phyloP scores from a whole-genome alignment of 148 eudicot genomes.

The Nepenthes mirabilis region DNA sequence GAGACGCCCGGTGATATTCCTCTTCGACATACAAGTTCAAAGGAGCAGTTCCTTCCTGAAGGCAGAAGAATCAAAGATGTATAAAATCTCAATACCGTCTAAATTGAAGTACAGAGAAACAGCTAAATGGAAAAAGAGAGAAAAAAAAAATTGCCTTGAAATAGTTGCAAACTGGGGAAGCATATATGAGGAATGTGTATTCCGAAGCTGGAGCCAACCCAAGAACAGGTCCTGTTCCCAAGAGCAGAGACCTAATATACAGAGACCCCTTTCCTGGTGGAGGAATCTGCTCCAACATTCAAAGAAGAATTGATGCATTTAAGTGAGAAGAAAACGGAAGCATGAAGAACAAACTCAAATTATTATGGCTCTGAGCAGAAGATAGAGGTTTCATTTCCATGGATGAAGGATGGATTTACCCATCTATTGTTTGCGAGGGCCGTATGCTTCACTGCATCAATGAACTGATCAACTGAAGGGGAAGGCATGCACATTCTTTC shows the following conservation, averaged over 20 bases:
- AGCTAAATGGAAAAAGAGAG: background rate
- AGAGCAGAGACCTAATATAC: constrained; percentile 77
- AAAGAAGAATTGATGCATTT: background rate
- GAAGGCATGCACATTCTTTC: constrained; percentile 66
- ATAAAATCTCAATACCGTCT: background rate
- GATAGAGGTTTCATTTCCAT: background rate
- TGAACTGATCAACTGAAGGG: constrained; percentile 46
- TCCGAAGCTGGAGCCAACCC: constrained; percentile 83
- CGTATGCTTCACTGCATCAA: constrained; percentile 56
- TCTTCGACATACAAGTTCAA: constrained; percentile 67
- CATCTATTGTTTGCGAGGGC: constrained; percentile 55
- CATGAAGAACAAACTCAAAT: background rate
- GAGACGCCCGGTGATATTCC: constrained; percentile 73
- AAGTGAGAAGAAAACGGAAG: background rate
- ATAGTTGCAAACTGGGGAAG: constrained; percentile 91
- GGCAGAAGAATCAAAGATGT: background rate
- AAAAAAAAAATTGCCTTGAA: constrained; percentile 42
- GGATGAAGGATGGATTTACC: constrained; percentile 15
- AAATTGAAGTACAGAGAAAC: background rate
- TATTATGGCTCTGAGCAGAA: background rate
- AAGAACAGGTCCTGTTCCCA: constrained; percentile 74
- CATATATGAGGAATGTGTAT: constrained; percentile 71
- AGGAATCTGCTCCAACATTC: constrained; percentile 47
- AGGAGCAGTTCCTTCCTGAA: constrained; percentile 57
- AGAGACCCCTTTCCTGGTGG: constrained; percentile 89